Percentiles rank a stretch among this genome's conserved stretches.
Conservation (phyloP, 1,284 basidiomycete genomes). For the Termitomyces sp. region DNA sequence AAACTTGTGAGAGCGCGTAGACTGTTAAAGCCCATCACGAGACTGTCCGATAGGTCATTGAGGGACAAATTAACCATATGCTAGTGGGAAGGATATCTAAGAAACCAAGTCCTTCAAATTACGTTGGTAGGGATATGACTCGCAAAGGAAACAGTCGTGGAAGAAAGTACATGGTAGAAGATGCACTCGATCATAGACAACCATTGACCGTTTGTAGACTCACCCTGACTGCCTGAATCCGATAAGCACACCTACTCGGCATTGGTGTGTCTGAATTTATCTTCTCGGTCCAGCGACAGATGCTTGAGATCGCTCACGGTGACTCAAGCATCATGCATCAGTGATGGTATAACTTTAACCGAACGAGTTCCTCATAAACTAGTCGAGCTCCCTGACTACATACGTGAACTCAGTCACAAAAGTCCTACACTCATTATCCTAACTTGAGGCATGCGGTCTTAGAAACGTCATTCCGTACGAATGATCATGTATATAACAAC, state of each 20-base stretch:
- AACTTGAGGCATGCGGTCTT: background rate
- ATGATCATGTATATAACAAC: background rate
- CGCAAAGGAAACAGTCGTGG: background rate
- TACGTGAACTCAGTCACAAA: too few relatives aligned
- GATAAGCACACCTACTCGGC: too few relatives aligned
- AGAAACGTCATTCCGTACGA: background rate
- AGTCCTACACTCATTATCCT: slow-evolving; percentile 1
- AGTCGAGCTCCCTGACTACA: background rate
- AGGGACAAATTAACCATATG: background rate
- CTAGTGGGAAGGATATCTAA: background rate
- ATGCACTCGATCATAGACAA: too few relatives aligned
- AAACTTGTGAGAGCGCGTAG: background rate
- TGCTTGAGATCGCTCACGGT: background rate
- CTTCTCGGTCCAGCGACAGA: too few relatives aligned
- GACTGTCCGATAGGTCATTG: background rate
- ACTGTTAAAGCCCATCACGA: background rate
- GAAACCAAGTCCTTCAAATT: too few relatives aligned
- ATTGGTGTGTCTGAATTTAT: background rate
- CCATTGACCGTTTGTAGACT: too few relatives aligned
- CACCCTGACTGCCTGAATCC: too few relatives aligned
- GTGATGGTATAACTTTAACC: background rate
- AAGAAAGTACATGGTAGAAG: too few relatives aligned
- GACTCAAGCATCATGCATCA: background rate
- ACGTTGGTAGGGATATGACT: background rate
- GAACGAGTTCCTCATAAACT: background rate